These are phyloP conservation scores for Saitozyma sp. DNA, from an alignment of 768 basidiomycete species.

Conservation along the genomic window DNA sequence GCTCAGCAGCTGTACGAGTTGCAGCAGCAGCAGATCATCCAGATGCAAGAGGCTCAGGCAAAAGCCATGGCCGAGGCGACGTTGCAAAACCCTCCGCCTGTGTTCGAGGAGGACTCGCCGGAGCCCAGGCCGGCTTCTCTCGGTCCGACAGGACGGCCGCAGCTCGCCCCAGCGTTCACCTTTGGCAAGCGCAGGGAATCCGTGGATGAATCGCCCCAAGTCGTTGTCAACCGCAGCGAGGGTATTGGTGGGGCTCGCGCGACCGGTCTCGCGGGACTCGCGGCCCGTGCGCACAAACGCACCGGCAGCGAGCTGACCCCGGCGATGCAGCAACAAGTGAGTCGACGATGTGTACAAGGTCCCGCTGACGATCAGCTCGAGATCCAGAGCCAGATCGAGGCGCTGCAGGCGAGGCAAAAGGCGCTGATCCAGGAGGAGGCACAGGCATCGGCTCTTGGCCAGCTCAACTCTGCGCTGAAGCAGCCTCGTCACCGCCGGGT, in stretches of 20 bases:
- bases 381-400: slow-evolving; percentile 52
- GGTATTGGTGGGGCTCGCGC: slow-evolving; percentile 46
- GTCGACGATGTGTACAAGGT: slow-evolving; percentile 13
- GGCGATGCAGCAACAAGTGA: slow-evolving; percentile 87
- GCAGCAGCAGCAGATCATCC: slow-evolving; percentile 36
- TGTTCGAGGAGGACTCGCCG: slow-evolving; percentile 48
- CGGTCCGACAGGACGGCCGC: slow-evolving; percentile 70
- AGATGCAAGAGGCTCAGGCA: slow-evolving; percentile 18
- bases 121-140: slow-evolving; percentile 30
- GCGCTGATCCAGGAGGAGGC: slow-evolving; percentile 47
- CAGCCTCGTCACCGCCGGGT: slow-evolving; percentile 40
- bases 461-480: slow-evolving; percentile 21
- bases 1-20: slow-evolving; percentile 42
- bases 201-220: slow-evolving; percentile 47
- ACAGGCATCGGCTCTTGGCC: slow-evolving; percentile 23
- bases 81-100: slow-evolving; percentile 32
- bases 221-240: slow-evolving; percentile 31
- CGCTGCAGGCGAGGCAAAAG: slow-evolving; percentile 51
- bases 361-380: slow-evolving; percentile 30
- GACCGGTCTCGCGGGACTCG: slow-evolving; percentile 50
- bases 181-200: slow-evolving; percentile 61
- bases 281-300: slow-evolving; percentile 51
- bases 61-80: slow-evolving; percentile 26
- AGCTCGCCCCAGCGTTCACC: slow-evolving; percentile 87
- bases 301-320: slow-evolving; percentile 64